phyloP scores from a whole-genome alignment of 2,329 filamentous ascomycete species.

The Monilinia polystroma region DNA sequence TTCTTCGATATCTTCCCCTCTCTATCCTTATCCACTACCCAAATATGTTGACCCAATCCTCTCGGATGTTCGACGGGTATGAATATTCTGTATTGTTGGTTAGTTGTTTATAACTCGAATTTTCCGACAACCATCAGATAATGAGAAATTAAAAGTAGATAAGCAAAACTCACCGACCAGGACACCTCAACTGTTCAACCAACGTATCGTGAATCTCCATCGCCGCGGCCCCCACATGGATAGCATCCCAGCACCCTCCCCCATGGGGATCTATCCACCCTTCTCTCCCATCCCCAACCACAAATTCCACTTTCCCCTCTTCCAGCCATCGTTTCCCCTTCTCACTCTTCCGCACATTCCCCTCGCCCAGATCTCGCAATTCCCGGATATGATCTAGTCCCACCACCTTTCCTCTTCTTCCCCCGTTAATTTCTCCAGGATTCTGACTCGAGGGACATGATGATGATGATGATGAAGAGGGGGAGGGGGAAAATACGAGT shows the following conservation, averaged over 20 bases:
- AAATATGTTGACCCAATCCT: constrained; percentile 52
- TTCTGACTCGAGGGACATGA: not conserved
- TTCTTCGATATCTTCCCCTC: constrained; percentile 60
- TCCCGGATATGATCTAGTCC: constrained; percentile 72
- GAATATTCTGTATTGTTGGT: constrained; percentile 56
- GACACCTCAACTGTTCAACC: constrained; percentile 72
- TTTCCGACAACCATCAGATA: not conserved
- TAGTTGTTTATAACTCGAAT: not conserved
- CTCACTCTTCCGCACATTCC: constrained; percentile 64
- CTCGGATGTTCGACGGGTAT: constrained; percentile 66
- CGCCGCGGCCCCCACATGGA: constrained; percentile 91
- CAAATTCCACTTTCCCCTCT: constrained; percentile 65
- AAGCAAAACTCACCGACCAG: constrained; percentile 56
- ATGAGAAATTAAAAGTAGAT: not conserved
- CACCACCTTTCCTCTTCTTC: constrained; percentile 51
- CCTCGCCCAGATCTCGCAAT: constrained; percentile 60
- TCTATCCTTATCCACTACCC: constrained; percentile 69
- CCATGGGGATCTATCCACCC: constrained; percentile 54
- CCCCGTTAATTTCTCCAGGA: constrained; percentile 11
- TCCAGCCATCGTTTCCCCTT: constrained; percentile 60
- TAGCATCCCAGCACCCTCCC: constrained; percentile 75
- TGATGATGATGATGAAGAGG: not conserved
- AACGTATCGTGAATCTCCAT: constrained; percentile 68
- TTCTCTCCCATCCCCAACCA: constrained; percentile 71
- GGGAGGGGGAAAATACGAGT: constrained; percentile 29